Evolutionary conservation across 139 green algal species (phyloP), one percentile per base, ranked within the genome.

Genomic region (Coccomyxa sp.): DNA sequence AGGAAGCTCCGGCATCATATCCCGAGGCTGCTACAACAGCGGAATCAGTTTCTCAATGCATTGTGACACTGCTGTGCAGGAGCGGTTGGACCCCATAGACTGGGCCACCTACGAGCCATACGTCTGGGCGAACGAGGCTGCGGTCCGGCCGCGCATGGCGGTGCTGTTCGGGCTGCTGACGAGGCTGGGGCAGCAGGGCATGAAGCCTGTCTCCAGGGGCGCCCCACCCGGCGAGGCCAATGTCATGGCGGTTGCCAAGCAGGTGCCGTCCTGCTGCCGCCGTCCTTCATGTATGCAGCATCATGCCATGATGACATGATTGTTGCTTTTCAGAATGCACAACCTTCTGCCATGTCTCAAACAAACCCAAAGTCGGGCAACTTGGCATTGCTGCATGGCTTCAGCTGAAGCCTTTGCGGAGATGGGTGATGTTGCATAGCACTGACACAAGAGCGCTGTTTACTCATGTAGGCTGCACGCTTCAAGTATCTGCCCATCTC

Each of bases 31-130:
- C 34, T 55, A 35, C 50, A 54, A 22, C 44, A 82, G 8, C 39
- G 50, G 27, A 34, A 39, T 34, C 34, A n/a, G n/a, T n/a, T n/a
- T n/a, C n/a, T n/a, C n/a, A n/a, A n/a, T n/a, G n/a, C n/a, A 71
- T 64, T 78, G 33, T 78, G 33, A 68, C 38, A 50, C 29, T 93
- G 73, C 86, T 77, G 77, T 95, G 78, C 81, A 90, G 82, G 83
- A 36, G 41, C 77, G 81, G 40, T 90, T 99, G 58, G 96, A 99
- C 81, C 96, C 96, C 55, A 99, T 99, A 58, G 96, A 99, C 81
- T 98, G 96, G 96, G 96, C 96, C 34, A 98, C 94, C 39, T 99
- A 98, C 83, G 95, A 98, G 86, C 85, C 88, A 0, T 91, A 97
- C 85, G 81, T 99, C 10, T 97, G 94, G 91, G 41, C 75, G 55